Evolutionary conservation across 1,284 basidiomycete genomes (phyloP).

Genomic region (Prillingera fragicola): DNA sequence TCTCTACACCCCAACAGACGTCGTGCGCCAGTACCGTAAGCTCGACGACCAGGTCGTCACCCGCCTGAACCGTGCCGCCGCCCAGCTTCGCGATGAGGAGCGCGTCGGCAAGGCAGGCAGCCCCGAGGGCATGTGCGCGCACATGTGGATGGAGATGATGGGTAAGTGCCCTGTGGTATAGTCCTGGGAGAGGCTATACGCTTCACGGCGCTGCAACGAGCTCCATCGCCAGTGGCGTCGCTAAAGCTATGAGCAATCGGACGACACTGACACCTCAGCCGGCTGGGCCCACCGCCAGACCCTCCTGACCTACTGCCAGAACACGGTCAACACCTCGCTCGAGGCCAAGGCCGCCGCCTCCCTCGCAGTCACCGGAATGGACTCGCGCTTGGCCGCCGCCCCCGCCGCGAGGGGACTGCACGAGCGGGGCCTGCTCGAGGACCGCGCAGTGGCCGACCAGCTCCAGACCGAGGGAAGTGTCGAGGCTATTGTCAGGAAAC

Average conservation of each 20-base stretch:
- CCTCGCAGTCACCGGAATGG: slow-evolving; percentile 15
- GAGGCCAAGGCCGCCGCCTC: slow-evolving; percentile 55
- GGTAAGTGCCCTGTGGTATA: slow-evolving; percentile 56
- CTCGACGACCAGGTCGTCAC: slow-evolving; percentile 77
- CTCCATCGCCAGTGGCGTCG: no score
- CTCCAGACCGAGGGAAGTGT: slow-evolving; percentile 71
- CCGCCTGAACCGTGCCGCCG: slow-evolving; percentile 74
- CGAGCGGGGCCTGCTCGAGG: slow-evolving; percentile 59
- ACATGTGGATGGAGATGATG: slow-evolving; percentile 75
- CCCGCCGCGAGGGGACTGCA: slow-evolving; percentile 28
- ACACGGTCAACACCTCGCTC: slow-evolving; percentile 63
- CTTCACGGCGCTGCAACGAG: no score
- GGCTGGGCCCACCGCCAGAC: slow-evolving; percentile 77
- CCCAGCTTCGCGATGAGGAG: slow-evolving; percentile 63
- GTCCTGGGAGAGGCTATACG: no score
- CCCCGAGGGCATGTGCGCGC: slow-evolving; percentile 61
- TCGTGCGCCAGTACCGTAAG: slow-evolving; percentile 75
- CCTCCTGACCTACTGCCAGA: slow-evolving; percentile 71
- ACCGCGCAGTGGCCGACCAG: slow-evolving; percentile 68
- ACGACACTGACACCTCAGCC: slow-evolving; percentile 51
- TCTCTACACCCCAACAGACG: no score
- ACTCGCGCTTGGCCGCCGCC: slow-evolving; percentile 15
- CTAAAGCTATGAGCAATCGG: no score
- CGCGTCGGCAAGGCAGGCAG: slow-evolving; percentile 36
- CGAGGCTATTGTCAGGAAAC: slow-evolving; percentile 70